phyloP scores from a whole-genome alignment of 306 rosid genomes.

The Hippophae rhamnoides region DNA sequence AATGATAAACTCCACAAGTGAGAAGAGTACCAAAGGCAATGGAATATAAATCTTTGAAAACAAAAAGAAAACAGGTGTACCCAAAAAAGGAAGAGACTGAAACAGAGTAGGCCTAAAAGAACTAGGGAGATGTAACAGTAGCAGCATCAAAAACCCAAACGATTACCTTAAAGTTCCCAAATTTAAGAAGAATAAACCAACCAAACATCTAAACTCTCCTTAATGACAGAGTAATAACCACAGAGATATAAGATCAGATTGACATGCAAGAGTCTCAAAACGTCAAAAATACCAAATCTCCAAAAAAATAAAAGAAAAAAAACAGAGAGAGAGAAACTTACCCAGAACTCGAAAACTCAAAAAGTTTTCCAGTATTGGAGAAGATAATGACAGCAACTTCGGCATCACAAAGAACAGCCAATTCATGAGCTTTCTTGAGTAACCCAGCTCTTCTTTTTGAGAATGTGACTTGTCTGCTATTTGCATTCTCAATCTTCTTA shows the following conservation, averaged over 20 bases:
- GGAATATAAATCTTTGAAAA: too few relatives aligned
- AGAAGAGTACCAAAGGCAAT: too few relatives aligned
- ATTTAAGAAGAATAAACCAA: too few relatives aligned
- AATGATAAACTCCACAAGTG: too few relatives aligned
- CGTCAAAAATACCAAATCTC: neutral
- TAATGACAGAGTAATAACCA: neutral
- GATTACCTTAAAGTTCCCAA: too few relatives aligned
- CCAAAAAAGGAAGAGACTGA: too few relatives aligned
- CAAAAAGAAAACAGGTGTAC: too few relatives aligned
- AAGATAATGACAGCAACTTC: constrained; percentile 98
- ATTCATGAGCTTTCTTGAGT: constrained; percentile 83
- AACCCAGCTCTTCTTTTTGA: constrained; percentile 83
- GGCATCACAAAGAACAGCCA: constrained; percentile 92
- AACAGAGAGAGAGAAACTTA: constrained; percentile 18
- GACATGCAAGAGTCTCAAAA: constrained; percentile 29
- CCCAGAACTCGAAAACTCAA: constrained; percentile 87
- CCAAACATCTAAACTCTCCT: too few relatives aligned
- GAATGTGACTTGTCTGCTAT: constrained; percentile 96
- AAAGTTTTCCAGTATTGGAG: constrained; percentile 89
- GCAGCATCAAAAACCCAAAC: too few relatives aligned
- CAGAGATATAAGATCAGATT: neutral
- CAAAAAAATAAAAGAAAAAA: too few relatives aligned
- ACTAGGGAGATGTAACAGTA: too few relatives aligned
- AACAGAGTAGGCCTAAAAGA: too few relatives aligned
- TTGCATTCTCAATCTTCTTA: constrained; percentile 82